These are phyloP conservation scores for Typha latifolia DNA, from an alignment of 176 grass and related monocot species.

Conservation along the genomic window DNA sequence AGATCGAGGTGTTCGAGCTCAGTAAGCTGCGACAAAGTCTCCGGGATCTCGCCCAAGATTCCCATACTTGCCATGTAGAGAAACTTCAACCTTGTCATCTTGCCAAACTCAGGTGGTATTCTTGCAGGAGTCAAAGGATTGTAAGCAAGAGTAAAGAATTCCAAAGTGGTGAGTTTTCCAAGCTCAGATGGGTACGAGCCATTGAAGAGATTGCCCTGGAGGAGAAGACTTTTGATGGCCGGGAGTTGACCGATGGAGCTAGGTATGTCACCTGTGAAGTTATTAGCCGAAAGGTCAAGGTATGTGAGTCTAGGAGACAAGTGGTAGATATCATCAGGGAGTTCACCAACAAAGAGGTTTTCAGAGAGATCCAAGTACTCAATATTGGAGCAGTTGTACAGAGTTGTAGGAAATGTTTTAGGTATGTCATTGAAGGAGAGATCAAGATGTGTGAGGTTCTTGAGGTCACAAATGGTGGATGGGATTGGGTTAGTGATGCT, in stretches of 20 bases:
- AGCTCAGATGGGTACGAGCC: slow-evolving; percentile 44
- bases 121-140: slow-evolving; percentile 21
- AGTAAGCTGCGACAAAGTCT: neutral
- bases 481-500: neutral
- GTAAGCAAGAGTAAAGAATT: slow-evolving; percentile 21
- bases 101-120: slow-evolving; percentile 24
- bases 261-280: slow-evolving; percentile 36
- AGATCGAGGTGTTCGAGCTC: slow-evolving; percentile 26
- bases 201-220: slow-evolving; percentile 44
- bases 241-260: slow-evolving; percentile 2
- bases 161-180: slow-evolving; percentile 12
- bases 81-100: slow-evolving; percentile 13
- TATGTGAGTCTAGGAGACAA: slow-evolving; percentile 25
- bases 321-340: slow-evolving; percentile 23
- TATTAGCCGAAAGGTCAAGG: slow-evolving; percentile 30
- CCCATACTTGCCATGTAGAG: slow-evolving; percentile 29
- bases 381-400: slow-evolving; percentile 38
- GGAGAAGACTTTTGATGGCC: slow-evolving; percentile 20
- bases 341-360: slow-evolving; percentile 24
- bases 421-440: slow-evolving; percentile 39
- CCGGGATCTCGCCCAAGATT: slow-evolving; percentile 25
- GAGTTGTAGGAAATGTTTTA: slow-evolving; percentile 12
- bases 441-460: slow-evolving; percentile 14
- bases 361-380: slow-evolving; percentile 33
- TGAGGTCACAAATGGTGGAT: slow-evolving; percentile 30